Evolutionary conservation across 1,284 basidiomycete genomes (phyloP).

Genomic region (Pisolithus thermaeus): DNA sequence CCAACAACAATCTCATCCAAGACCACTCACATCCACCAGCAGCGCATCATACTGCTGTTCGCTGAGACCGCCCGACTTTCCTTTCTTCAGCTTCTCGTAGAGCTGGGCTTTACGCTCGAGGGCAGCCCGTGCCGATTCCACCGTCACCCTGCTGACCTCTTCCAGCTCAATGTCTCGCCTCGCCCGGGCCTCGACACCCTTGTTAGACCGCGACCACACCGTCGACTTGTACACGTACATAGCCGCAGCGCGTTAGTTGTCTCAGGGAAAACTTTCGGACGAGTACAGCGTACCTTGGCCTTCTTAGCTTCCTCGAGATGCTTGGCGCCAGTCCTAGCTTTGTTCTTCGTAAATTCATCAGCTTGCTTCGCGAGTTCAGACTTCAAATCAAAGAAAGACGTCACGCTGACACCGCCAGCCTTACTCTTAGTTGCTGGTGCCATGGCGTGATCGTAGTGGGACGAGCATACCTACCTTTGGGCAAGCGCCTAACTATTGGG

Average conservation of each 20-base stretch:
- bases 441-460: conserved; percentile 19
- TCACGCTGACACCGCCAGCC: conserved; percentile 62
- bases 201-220: conserved; percentile 66
- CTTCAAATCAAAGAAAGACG: conserved; percentile 72
- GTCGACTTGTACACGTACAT: conserved; percentile 52
- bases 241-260: background rate
- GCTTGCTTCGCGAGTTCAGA: conserved; percentile 66
- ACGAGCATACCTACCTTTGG: background rate
- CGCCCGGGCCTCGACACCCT: conserved; percentile 58
- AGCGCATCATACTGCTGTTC: conserved; percentile 73
- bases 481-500: background rate
- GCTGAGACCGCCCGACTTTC: conserved; percentile 73
- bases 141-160: conserved; percentile 55
- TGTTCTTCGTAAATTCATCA: conserved; percentile 54
- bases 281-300: conserved; percentile 48
- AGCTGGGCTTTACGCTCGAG: conserved; percentile 78
- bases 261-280: background rate
- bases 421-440: conserved; percentile 46
- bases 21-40: conserved; percentile 74
- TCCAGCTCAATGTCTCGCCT: conserved; percentile 64
- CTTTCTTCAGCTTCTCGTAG: conserved; percentile 77
- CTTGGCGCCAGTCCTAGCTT: conserved; percentile 48
- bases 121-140: conserved; percentile 61
- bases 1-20: background rate
- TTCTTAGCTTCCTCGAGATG: conserved; percentile 52